These are phyloP conservation scores for Ceriops zippeliana DNA, from an alignment of 345 rosid genomes.

Conservation along the genomic window DNA sequence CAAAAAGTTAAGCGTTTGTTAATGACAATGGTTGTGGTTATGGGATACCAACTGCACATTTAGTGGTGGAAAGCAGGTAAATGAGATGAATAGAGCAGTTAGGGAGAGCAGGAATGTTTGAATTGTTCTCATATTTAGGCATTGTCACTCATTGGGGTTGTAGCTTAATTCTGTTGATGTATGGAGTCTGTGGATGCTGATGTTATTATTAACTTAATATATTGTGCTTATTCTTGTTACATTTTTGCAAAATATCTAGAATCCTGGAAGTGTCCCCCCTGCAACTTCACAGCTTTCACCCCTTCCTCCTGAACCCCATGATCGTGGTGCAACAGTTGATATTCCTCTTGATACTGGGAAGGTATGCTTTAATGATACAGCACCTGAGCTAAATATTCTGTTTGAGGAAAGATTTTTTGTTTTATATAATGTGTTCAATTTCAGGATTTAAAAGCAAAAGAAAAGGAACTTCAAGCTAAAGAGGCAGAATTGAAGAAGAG, in stretches of 20 bases:
- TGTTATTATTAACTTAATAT: conserved; percentile 2
- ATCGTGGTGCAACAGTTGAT: conserved; percentile 76
- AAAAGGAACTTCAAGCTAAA: conserved; percentile 89
- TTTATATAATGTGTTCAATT: conserved; percentile 17
- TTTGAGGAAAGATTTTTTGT: conserved; percentile 22
- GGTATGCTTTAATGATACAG: conserved; percentile 31
- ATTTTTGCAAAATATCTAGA: conserved; percentile 40
- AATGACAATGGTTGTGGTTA: too few species aligned
- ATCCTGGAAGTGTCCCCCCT: conserved; percentile 67
- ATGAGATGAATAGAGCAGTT: too few species aligned
- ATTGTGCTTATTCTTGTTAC: conserved; percentile 4
- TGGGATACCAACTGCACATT: too few species aligned
- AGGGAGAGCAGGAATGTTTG: background rate
- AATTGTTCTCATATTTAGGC: background rate
- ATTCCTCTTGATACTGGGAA: conserved; percentile 77
- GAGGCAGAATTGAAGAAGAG: conserved; percentile 81
- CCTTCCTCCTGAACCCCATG: conserved; percentile 92
- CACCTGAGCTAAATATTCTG: background rate
- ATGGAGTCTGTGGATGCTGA: background rate
- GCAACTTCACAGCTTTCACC: conserved; percentile 78
- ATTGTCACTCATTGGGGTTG: background rate
- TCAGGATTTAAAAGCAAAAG: conserved; percentile 80
- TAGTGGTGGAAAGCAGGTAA: background rate
- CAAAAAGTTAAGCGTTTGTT: too few species aligned
- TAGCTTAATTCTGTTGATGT: background rate